Percentiles rank a stretch among this genome's conserved stretches.
Conservation (phyloP, 805 yeast species). For the Metschnikowia gelsemii region DNA sequence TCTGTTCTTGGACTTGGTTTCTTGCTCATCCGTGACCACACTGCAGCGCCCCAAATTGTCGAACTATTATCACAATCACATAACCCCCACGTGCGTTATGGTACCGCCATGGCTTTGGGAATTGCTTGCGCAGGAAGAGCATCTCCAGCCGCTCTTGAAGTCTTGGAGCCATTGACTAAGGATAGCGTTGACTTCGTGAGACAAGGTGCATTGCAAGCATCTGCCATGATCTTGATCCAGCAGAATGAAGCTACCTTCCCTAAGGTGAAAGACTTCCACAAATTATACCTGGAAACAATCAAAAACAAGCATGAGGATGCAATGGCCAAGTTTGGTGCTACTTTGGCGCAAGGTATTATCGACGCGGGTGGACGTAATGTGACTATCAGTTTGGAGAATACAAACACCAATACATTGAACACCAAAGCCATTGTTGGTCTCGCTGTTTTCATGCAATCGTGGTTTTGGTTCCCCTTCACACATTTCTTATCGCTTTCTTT, state of each 20-base stretch:
- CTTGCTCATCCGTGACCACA: conserved; percentile 83
- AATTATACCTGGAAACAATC: conserved; percentile 71
- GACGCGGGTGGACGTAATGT: conserved; percentile 99
- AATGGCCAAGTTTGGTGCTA: conserved; percentile 95
- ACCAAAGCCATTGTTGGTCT: conserved; percentile 90
- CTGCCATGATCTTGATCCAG: conserved; percentile 85
- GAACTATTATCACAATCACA: conserved; percentile 90
- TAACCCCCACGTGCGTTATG: conserved; percentile 97
- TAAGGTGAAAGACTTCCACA: conserved; percentile 74
- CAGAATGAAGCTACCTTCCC: conserved; percentile 83
- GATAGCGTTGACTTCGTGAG: conserved; percentile 97
- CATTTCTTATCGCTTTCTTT: conserved; percentile 91
- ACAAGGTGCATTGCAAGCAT: conserved; percentile 93
- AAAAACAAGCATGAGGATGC: conserved; percentile 93
- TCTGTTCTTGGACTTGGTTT: conserved; percentile 92
- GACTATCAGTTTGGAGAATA: conserved; percentile 86
- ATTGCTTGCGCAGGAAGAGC: conserved; percentile 96
- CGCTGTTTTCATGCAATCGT: conserved; percentile 84
- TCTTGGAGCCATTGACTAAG: conserved; percentile 85
- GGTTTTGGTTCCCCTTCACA: conserved; percentile 98
- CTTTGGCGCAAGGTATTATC: conserved; percentile 93
- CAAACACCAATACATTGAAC: conserved; percentile 86
- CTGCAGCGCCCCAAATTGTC: conserved; percentile 93
- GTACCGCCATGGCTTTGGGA: conserved; percentile 96
- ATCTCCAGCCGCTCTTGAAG: conserved; percentile 81